Evolutionary conservation across 2,329 filamentous ascomycete species (phyloP).

Genomic region (Eurotiales sp.): DNA sequence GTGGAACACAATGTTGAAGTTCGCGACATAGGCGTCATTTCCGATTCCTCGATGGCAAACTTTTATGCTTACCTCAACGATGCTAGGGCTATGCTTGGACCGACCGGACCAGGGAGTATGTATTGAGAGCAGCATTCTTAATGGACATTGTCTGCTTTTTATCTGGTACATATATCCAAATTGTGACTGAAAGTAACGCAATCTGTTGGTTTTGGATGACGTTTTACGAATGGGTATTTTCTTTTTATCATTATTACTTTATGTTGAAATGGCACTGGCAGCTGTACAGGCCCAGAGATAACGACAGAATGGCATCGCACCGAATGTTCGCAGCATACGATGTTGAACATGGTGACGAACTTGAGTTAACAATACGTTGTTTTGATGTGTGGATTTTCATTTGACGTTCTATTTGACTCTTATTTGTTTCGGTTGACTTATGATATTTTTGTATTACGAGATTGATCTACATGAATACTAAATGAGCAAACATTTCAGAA

Average conservation of each 20-base stretch:
- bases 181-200: neutral
- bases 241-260: neutral
- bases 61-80: conserved; percentile 14
- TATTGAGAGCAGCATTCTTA: too few species aligned
- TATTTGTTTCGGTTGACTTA: too few species aligned
- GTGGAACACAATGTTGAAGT: conserved; percentile 44
- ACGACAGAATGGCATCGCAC: neutral
- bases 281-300: neutral
- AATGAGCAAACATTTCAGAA: too few species aligned
- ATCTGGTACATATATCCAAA: too few species aligned
- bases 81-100: too few species aligned
- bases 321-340: neutral
- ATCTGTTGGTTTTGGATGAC: too few species aligned
- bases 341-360: neutral
- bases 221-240: neutral
- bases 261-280: neutral
- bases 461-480: too few species aligned
- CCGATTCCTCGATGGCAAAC: conserved; percentile 21
- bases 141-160: too few species aligned
- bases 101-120: too few species aligned
- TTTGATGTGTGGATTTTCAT: too few species aligned
- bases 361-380: neutral
- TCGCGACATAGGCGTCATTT: conserved; percentile 36
- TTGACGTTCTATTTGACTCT: neutral
- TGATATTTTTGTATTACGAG: neutral